These are phyloP conservation scores for Coniochaeta hoffmannii DNA, from an alignment of 2,329 filamentous ascomycete genomes.

Conservation along the genomic window DNA sequence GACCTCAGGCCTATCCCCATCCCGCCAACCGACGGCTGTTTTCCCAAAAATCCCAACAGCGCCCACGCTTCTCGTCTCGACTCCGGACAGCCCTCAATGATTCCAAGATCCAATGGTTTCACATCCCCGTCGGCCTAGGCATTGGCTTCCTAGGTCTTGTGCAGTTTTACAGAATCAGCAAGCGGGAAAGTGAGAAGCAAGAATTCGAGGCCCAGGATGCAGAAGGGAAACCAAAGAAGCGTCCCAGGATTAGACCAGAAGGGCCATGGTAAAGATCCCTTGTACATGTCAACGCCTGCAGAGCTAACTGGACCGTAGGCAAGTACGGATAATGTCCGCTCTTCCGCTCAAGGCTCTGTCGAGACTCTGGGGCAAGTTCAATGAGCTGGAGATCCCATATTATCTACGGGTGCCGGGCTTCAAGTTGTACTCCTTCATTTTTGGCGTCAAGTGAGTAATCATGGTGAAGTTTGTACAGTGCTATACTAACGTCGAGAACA, in stretches of 20 bases:
- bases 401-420: slow-evolving; percentile 84
- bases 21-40: slow-evolving; percentile 20
- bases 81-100: slow-evolving; percentile 42
- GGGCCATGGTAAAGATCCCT: slow-evolving; percentile 62
- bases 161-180: slow-evolving; percentile 72
- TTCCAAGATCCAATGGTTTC: slow-evolving; percentile 73
- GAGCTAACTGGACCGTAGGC: slow-evolving; percentile 38
- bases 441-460: slow-evolving; percentile 65
- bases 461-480: not conserved
- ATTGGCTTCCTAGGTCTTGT: slow-evolving; percentile 76
- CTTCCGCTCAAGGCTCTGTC: slow-evolving; percentile 86
- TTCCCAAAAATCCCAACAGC: slow-evolving; percentile 35
- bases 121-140: slow-evolving; percentile 79
- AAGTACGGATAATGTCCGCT: slow-evolving; percentile 89
- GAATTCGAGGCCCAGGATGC: slow-evolving; percentile 35
- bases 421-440: slow-evolving; percentile 82
- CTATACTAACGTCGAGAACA: slow-evolving; percentile 21
- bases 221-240: slow-evolving; percentile 41
- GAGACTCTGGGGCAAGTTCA: slow-evolving; percentile 83
- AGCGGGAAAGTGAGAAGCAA: slow-evolving; percentile 44
- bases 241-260: slow-evolving; percentile 63
- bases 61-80: slow-evolving; percentile 43
- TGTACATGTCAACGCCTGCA: not conserved
- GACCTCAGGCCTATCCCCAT: slow-evolving; percentile 9
- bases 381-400: slow-evolving; percentile 82